Evolutionary conservation across 2,329 filamentous ascomycete genomes (phyloP).

Genomic region (Monilinia vaccinii-corymbosi): DNA sequence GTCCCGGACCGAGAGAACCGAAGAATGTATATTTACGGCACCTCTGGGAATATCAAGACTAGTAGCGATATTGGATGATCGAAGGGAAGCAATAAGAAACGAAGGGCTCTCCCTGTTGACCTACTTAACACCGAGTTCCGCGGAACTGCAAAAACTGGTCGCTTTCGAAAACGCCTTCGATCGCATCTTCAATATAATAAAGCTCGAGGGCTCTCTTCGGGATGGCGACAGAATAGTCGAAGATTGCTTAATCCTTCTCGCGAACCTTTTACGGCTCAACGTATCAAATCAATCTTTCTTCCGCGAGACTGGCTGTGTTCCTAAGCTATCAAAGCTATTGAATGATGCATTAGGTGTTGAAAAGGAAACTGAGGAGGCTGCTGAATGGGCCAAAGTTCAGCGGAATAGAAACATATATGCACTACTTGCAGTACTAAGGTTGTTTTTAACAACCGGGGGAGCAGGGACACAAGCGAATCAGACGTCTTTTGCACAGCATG

Average conservation of each 20-base stretch:
- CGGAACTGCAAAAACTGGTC: conserved; percentile 88
- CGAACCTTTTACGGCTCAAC: conserved; percentile 81
- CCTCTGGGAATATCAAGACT: conserved; percentile 81
- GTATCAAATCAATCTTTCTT: conserved; percentile 90
- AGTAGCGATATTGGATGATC: conserved; percentile 75
- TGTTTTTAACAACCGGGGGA: conserved; percentile 79
- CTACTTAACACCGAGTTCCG: conserved; percentile 75
- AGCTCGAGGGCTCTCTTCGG: conserved; percentile 68
- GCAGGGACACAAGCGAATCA: conserved; percentile 77
- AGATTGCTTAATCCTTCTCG: conserved; percentile 83
- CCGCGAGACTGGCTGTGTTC: conserved; percentile 77
- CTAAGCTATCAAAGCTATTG: conserved; percentile 61
- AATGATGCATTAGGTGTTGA: conserved; percentile 47
- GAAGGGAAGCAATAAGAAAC: conserved; percentile 77
- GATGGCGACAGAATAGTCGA: conserved; percentile 84
- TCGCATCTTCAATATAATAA: conserved; percentile 72
- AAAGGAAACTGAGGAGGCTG: conserved; percentile 48
- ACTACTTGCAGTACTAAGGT: conserved; percentile 71
- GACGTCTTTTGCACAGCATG: conserved; percentile 73
- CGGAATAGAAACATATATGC: conserved; percentile 89
- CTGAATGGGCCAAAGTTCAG: conserved; percentile 67
- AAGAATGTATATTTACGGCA: conserved; percentile 87
- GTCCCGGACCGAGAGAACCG: conserved; percentile 80
- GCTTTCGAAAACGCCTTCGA: conserved; percentile 94
- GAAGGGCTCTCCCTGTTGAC: conserved; percentile 81